Base-by-base conservation (phyloP, 208 protist species). In the Wallacemonas sp. region DNA sequence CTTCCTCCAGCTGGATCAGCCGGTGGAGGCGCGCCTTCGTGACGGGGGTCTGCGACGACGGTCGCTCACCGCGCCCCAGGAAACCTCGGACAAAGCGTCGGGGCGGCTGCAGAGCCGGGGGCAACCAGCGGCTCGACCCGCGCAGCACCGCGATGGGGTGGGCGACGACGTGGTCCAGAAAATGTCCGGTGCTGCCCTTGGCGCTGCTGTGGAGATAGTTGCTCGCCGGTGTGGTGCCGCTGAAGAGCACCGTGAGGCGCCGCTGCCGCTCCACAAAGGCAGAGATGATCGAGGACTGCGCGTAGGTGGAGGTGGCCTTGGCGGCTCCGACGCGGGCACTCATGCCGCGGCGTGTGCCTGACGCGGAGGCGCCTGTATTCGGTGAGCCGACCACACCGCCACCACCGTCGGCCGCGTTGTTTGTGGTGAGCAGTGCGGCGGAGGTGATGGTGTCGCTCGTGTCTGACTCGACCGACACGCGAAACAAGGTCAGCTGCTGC, bases 21-120 rank as follows among this genome's bases (percentile, higher is more conserved):
- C 45, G 29, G 24, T 44, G 60, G 29, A 21, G 15, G n/a, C 41
- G 45, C 41, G 52, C 41, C 22, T 44, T 22, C 29, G 36, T 63
- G 24, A 38, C 42, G 44, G 37, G 24, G 24, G 26, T 46, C 36
- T 6, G 29, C 24, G 26, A 50, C 21, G 55, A 55, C 1, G 37
- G 44, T 4, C 45, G 13, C 8, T 37, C 10, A 26, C 24, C 19
- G 29, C 24, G 24, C 0, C 17, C 17, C 17, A 32, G 15, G 17
- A 34, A 26, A 0, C 61, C 39, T 9, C 57, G 52, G 17, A 84
- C n/a, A 58, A 85, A 89, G 32, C 79, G 77, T 22, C 85, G 84
- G 6, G 85, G 88, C 3, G 85, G 88, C 71, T 94, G 88, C 66
- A 91, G 53, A 0, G 68, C 32, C 4, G 69, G 60, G 17, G 85